Evolutionary conservation across 768 basidiomycete species (phyloP).

Genomic region (Infundibulicybe gibba): DNA sequence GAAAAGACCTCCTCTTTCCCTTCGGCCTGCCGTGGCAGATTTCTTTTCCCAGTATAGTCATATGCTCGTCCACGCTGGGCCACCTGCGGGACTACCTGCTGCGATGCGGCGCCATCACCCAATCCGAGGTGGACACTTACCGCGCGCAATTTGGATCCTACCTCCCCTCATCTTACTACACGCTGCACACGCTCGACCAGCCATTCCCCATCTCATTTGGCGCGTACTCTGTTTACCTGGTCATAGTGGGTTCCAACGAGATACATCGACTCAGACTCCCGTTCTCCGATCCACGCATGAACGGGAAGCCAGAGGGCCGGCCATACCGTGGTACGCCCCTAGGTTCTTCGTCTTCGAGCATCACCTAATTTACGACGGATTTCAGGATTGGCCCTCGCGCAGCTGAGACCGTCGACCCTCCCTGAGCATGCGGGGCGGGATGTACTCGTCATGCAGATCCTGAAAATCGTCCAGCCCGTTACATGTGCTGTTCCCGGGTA

Average conservation of each 20-base stretch:
- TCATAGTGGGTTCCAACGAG: too few species aligned
- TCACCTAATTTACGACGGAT: not conserved
- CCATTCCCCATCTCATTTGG: constrained; percentile 6
- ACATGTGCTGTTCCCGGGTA: constrained; percentile 7
- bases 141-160: not conserved
- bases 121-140: not conserved
- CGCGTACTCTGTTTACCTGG: too few species aligned
- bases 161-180: not conserved
- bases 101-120: not conserved
- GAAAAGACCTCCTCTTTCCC: constrained; percentile 9
- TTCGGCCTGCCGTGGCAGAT: constrained; percentile 9
- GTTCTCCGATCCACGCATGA: too few species aligned
- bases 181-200: constrained; percentile 5
- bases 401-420: constrained; percentile 11
- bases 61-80: not conserved
- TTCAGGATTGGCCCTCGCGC: constrained; percentile 8
- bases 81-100: not conserved
- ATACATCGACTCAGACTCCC: too few species aligned
- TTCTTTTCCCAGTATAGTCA: not conserved
- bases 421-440: constrained; percentile 21
- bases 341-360: not conserved
- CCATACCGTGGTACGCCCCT: not conserved
- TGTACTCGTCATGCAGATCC: constrained; percentile 26
- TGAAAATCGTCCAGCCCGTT: constrained; percentile 10
- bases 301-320: not conserved